Evolutionary conservation across 805 yeast genomes (phyloP).

Genomic region (Ogataea dorogensis): DNA sequence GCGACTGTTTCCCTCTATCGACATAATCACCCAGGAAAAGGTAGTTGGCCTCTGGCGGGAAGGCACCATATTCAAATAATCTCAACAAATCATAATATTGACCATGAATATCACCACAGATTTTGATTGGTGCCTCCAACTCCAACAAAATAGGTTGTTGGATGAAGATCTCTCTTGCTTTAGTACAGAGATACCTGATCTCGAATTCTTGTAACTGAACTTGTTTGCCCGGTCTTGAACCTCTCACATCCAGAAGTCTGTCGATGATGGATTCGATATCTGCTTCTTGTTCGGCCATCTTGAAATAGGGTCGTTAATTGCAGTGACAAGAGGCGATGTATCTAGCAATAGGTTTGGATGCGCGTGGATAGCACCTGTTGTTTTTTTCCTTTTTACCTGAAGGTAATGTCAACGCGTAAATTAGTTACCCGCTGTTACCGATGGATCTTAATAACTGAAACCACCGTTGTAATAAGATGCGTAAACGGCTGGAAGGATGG

Average conservation of each 20-base stretch:
- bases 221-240: constrained; percentile 97
- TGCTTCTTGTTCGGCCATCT: constrained; percentile 55
- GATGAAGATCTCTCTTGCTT: constrained; percentile 96
- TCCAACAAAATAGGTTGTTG: constrained; percentile 96
- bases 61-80: constrained; percentile 96
- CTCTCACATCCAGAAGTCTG: constrained; percentile 94
- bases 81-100: constrained; percentile 95
- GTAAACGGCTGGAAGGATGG: constrained; percentile 3
- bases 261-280: constrained; percentile 97
- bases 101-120: constrained; percentile 98
- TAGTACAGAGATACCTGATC: constrained; percentile 92
- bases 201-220: constrained; percentile 92
- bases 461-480: constrained; percentile 6
- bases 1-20: constrained; percentile 96
- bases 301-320: constrained; percentile 4
- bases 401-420: constrained; percentile 12
- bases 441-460: constrained; percentile 8
- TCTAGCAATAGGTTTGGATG: constrained; percentile 5
- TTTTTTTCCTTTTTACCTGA: constrained; percentile 7
- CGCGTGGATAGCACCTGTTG: constrained; percentile 7
- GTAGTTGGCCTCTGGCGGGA: constrained; percentile 98
- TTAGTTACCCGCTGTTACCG: constrained; percentile 15
- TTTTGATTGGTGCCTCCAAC: constrained; percentile 95
- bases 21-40: constrained; percentile 95
- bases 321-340: constrained; percentile 10